Percentiles rank a stretch among this genome's conserved stretches.
Evolutionary conservation across 352 stramenopile genomes (phyloP).

Genomic region (Globisporangium iwayamae): DNA sequence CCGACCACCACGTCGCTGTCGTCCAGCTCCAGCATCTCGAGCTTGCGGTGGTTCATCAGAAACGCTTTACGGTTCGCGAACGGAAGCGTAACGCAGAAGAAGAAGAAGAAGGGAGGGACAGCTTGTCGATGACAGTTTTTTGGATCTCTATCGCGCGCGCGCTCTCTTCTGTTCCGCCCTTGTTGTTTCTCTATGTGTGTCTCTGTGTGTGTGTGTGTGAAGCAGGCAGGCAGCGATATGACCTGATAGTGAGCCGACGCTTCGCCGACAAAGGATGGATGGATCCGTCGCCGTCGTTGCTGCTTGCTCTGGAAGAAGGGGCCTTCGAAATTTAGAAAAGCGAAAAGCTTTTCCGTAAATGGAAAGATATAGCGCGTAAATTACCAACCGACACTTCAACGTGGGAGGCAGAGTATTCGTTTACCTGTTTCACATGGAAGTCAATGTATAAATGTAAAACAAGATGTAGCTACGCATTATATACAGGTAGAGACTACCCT

Average conservation of each 20-base stretch:
- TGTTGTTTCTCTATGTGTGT: not conserved
- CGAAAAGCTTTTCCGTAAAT: not conserved
- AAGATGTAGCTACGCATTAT: not conserved
- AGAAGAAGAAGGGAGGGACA: not conserved
- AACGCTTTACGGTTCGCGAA: conserved; percentile 13
- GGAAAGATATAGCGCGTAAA: conserved; percentile 10
- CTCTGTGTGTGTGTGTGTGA: not conserved
- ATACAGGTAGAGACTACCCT: not conserved
- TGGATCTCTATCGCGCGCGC: not conserved
- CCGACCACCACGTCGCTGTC: conserved; percentile 32
- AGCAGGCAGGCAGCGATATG: not conserved
- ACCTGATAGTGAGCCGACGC: not conserved
- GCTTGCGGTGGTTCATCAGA: conserved; percentile 68
- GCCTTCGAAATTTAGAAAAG: conserved; percentile 29
- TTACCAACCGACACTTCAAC: conserved; percentile 11
- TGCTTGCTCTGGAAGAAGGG: not conserved
- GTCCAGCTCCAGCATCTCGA: conserved; percentile 59
- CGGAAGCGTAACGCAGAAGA: conserved; percentile 10
- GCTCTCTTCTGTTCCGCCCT: conserved; percentile 2
- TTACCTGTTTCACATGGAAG: not conserved
- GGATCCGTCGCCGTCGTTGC: not conserved
- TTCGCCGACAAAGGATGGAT: not conserved
- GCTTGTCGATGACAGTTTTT: conserved; percentile 9
- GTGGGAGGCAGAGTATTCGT: not conserved
- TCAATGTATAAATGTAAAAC: not conserved